Conservation (phyloP, 306 rosid genomes). For the Quercus aquifolioides region DNA sequence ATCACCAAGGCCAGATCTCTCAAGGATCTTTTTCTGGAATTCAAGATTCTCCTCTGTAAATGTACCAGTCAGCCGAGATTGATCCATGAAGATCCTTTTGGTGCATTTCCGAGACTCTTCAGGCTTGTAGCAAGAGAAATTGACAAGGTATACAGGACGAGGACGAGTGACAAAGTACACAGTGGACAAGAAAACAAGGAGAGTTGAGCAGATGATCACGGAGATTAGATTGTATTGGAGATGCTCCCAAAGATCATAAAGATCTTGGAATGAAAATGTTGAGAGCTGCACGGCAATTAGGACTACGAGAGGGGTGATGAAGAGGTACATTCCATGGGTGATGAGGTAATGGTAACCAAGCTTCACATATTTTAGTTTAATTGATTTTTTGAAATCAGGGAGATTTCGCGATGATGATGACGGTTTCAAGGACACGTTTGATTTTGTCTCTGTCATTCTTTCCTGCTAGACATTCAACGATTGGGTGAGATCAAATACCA, state of each 20-base stretch:
- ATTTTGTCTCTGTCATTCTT: slow-evolving; percentile 54
- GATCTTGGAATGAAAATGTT: slow-evolving; percentile 62
- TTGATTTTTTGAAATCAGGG: slow-evolving; percentile 82
- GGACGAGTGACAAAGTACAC: slow-evolving; percentile 80
- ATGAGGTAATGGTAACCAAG: slow-evolving; percentile 89
- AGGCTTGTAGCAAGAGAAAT: slow-evolving; percentile 88
- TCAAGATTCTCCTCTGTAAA: slow-evolving; percentile 64
- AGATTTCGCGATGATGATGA: slow-evolving; percentile 55
- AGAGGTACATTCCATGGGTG: slow-evolving; percentile 85
- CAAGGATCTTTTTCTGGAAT: slow-evolving; percentile 80
- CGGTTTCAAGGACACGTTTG: slow-evolving; percentile 43
- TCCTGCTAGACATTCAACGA: slow-evolving; percentile 36
- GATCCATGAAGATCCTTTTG: slow-evolving; percentile 72
- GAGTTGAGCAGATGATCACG: slow-evolving; percentile 65
- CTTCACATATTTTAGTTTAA: slow-evolving; percentile 78
- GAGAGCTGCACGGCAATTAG: slow-evolving; percentile 71
- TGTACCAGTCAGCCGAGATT: slow-evolving; percentile 53
- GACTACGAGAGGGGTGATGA: slow-evolving; percentile 62
- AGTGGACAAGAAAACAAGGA: slow-evolving; percentile 75
- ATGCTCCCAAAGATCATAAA: slow-evolving; percentile 78
- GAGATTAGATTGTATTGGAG: slow-evolving; percentile 70
- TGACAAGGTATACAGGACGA: slow-evolving; percentile 67
- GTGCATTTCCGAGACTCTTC: slow-evolving; percentile 72
- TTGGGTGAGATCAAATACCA: slow-evolving; percentile 3
- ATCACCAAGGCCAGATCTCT: slow-evolving; percentile 92